phyloP scores from a whole-genome alignment of 768 basidiomycete genomes.

The Russula compacta region DNA sequence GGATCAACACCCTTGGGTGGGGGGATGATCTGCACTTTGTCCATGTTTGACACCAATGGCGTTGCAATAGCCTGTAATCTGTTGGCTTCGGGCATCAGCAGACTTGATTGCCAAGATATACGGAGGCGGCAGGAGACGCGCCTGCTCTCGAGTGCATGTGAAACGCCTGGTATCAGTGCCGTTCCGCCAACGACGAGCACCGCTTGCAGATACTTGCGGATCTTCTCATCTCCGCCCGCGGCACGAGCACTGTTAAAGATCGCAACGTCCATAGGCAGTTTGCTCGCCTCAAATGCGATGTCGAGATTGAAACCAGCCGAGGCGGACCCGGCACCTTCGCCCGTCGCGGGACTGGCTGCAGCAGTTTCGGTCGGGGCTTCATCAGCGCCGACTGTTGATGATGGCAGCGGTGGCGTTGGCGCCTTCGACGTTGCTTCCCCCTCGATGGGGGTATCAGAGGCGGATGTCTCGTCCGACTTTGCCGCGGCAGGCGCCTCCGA shows the following conservation, averaged over 20 bases:
- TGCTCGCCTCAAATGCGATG: slow-evolving; percentile 76
- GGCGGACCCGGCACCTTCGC: slow-evolving; percentile 3
- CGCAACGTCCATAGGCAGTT: slow-evolving; percentile 85
- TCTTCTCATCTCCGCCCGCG: slow-evolving; percentile 80
- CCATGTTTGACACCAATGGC: slow-evolving; percentile 73
- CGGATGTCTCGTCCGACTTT: slow-evolving; percentile 18
- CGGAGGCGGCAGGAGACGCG: slow-evolving; percentile 25
- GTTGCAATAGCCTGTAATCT: slow-evolving; percentile 80
- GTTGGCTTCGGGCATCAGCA: slow-evolving; percentile 1
- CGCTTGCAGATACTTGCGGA: slow-evolving; percentile 80
- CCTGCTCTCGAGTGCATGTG: slow-evolving; percentile 84
- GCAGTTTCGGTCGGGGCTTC: slow-evolving; percentile 6
- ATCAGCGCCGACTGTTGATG: slow-evolving; percentile 10
- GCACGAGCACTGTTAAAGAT: slow-evolving; percentile 89
- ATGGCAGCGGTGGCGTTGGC: slow-evolving; percentile 20
- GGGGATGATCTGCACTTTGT: slow-evolving; percentile 87
- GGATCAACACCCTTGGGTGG: slow-evolving; percentile 91
- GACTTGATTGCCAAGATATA: neutral
- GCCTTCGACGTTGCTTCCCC: slow-evolving; percentile 14
- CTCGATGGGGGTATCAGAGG: slow-evolving; percentile 18
- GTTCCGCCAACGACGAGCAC: slow-evolving; percentile 85
- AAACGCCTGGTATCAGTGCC: slow-evolving; percentile 71
- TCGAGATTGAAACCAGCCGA: slow-evolving; percentile 49
- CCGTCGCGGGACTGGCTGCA: slow-evolving; percentile 4
- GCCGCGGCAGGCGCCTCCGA: slow-evolving; percentile 15